Percentiles rank a stretch among this genome's conserved stretches.
Evolutionary conservation across 768 basidiomycete genomes (phyloP).

Genomic region (Trametes punicea): DNA sequence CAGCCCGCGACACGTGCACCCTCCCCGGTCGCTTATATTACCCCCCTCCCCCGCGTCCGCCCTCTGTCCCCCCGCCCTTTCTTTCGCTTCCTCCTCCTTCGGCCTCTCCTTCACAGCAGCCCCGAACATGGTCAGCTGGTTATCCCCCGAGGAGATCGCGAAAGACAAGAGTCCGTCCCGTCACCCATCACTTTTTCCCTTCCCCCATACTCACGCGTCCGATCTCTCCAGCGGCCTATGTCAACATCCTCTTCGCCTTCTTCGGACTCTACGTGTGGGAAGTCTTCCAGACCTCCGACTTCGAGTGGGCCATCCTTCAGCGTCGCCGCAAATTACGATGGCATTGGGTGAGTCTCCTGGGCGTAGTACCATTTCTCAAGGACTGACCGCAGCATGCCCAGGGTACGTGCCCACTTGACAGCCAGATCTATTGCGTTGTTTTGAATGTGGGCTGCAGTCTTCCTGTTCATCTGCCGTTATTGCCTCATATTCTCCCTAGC

Average conservation of each 20-base stretch:
- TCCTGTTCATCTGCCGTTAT: constrained; percentile 70
- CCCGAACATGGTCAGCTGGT: constrained; percentile 50
- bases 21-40: constrained; percentile 12
- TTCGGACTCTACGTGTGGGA: constrained; percentile 72
- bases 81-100: background rate
- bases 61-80: background rate
- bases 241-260: constrained; percentile 56
- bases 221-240: constrained; percentile 46
- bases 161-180: constrained; percentile 21
- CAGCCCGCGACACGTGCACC: constrained; percentile 8
- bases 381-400: too few species aligned
- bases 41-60: background rate
- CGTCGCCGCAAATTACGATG: constrained; percentile 59
- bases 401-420: background rate
- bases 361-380: background rate
- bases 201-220: constrained; percentile 1
- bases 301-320: constrained; percentile 64
- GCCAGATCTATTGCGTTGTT: background rate
- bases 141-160: constrained; percentile 39
- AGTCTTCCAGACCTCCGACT: constrained; percentile 55
- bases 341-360: constrained; percentile 54
- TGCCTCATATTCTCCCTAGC: constrained; percentile 65
- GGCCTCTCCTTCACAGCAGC: background rate
- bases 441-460: constrained; percentile 35
- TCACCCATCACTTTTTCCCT: background rate